phyloP scores from a whole-genome alignment of 805 yeast species.

The Candida sanyiensis region DNA sequence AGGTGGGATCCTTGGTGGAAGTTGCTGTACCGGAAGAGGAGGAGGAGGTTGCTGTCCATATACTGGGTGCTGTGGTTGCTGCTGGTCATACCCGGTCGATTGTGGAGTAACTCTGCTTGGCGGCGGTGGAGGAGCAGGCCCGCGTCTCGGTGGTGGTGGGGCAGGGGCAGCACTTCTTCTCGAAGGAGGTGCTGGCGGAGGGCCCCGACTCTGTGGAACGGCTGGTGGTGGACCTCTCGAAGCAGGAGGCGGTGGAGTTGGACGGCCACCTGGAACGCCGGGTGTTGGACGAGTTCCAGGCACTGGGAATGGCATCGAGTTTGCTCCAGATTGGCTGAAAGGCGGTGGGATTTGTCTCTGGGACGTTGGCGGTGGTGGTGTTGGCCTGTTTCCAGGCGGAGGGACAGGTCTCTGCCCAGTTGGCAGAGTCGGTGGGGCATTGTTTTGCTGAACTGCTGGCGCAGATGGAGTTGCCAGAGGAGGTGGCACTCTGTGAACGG shows the following conservation, averaged over 20 bases:
- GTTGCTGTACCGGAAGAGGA: constrained; percentile 23
- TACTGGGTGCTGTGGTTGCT: constrained; percentile 18
- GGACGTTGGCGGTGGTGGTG: constrained; percentile 8
- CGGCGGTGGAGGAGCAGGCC: constrained; percentile 20
- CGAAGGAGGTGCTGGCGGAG: constrained; percentile 25
- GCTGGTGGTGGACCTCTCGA: constrained; percentile 22
- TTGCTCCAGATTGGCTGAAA: constrained; percentile 4
- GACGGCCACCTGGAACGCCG: constrained; percentile 10
- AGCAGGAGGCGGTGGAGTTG: constrained; percentile 25
- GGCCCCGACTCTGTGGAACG: constrained; percentile 15
- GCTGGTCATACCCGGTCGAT: constrained; percentile 17
- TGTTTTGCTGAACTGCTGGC: constrained; percentile 16
- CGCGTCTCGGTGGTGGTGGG: constrained; percentile 22
- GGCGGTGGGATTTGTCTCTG: not conserved
- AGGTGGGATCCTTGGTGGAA: constrained; percentile 17
- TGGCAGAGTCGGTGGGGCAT: constrained; percentile 15
- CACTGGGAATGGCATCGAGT: constrained; percentile 7
- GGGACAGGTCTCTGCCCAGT: constrained; percentile 10
- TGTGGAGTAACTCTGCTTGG: constrained; percentile 11
- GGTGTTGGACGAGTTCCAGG: constrained; percentile 9
- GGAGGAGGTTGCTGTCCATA: constrained; percentile 14
- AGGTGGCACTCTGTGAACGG: constrained; percentile 22
- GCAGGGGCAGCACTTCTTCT: constrained; percentile 22
- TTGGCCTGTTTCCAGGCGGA: no score
- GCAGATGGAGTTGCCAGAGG: constrained; percentile 20